phyloP scores from a whole-genome alignment of 352 stramenopile genomes.

The Phytophthora chlamydospora region DNA sequence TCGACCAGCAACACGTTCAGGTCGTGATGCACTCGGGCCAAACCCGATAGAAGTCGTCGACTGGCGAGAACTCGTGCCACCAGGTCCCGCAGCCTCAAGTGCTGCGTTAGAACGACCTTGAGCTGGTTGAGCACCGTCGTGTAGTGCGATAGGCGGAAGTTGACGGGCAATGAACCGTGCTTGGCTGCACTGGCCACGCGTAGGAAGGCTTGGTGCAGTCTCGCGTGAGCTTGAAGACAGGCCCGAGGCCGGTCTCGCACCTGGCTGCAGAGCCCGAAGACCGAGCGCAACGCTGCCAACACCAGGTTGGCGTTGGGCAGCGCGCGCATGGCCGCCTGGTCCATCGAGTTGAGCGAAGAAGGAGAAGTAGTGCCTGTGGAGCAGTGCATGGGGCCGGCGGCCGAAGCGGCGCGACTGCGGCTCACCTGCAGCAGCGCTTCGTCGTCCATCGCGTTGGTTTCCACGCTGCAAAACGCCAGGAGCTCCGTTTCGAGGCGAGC shows the following conservation, averaged over 20 bases:
- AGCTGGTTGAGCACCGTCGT: conserved; percentile 56
- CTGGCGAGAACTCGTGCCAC: conserved; percentile 47
- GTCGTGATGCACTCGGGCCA: conserved; percentile 48
- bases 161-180: conserved; percentile 22
- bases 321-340: conserved; percentile 22
- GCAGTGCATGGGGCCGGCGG: background rate
- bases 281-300: conserved; percentile 39
- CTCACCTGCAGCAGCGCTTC: background rate
- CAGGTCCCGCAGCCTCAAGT: conserved; percentile 45
- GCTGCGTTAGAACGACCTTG: conserved; percentile 46
- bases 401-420: conserved; percentile 4
- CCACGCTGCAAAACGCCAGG: conserved; percentile 11
- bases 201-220: conserved; percentile 59
- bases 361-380: conserved; percentile 21
- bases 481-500: conserved; percentile 9
- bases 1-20: conserved; percentile 42
- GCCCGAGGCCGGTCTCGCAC: conserved; percentile 49
- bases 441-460: conserved; percentile 34
- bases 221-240: conserved; percentile 51
- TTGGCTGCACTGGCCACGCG: conserved; percentile 41
- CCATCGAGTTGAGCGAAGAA: conserved; percentile 32
- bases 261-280: conserved; percentile 51
- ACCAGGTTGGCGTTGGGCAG: conserved; percentile 45
- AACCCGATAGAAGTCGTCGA: conserved; percentile 46
- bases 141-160: conserved; percentile 43